A percentile compares a stretch with the other conserved stretches of the same genome.
These are phyloP conservation scores for Claviceps digitariae DNA, from an alignment of 2,329 filamentous ascomycete genomes.

Conservation along the genomic window DNA sequence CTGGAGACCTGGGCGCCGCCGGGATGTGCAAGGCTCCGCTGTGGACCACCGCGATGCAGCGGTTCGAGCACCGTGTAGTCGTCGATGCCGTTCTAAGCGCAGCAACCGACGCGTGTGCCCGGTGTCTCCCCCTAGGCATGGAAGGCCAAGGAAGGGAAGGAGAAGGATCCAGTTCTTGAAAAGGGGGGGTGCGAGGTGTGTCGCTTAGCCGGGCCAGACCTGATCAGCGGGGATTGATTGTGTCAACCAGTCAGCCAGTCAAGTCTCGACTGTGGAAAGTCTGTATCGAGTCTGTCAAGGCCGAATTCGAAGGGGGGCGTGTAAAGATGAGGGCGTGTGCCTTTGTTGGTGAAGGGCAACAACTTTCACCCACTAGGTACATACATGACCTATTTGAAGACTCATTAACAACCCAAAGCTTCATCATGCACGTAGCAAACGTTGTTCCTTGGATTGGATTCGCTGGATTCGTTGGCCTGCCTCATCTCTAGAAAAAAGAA, in stretches of 20 bases:
- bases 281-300: background rate
- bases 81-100: conserved; percentile 15
- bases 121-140: conserved; percentile 4
- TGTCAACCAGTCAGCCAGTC: background rate
- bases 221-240: background rate
- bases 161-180: conserved; percentile 15
- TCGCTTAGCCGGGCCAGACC: background rate
- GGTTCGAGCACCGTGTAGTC: conserved; percentile 1
- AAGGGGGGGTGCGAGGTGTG: background rate
- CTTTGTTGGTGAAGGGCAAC: background rate
- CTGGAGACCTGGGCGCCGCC: background rate
- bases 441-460: background rate
- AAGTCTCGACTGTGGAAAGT: background rate
- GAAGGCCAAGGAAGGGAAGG: conserved; percentile 14
- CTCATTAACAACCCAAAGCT: background rate
- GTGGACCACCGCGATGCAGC: background rate
- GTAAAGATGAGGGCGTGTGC: background rate
- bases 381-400: too few species aligned
- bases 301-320: background rate
- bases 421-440: background rate
- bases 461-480: background rate
- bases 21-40: conserved; percentile 1
- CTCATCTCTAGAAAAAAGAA: background rate
- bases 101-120: conserved; percentile 2
- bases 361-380: background rate